A percentile compares a stretch with the other conserved stretches of the same genome.
Evolutionary conservation across 495 filamentous ascomycete species (phyloP).

Genomic region (Tuber calosporum): DNA sequence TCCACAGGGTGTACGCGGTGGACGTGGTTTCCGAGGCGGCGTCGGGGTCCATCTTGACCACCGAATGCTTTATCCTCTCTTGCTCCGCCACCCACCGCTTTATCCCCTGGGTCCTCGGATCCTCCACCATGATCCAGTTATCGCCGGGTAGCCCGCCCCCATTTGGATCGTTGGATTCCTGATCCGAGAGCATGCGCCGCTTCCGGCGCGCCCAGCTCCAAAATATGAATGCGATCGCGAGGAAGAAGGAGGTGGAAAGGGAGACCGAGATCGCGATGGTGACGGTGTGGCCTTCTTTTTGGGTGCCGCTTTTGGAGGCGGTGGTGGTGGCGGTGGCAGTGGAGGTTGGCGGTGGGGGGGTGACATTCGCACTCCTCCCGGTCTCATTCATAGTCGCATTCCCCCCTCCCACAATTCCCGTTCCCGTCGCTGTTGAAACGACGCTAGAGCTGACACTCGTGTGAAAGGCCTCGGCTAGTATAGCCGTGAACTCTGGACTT

Average conservation of each 20-base stretch:
- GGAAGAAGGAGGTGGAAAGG: background rate
- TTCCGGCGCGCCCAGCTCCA: background rate
- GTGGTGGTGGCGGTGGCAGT: background rate
- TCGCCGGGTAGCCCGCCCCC: background rate
- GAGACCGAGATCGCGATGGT: conserved; percentile 24
- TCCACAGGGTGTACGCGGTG: conserved; percentile 31
- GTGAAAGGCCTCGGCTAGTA: conserved; percentile 9
- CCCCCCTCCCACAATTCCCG: background rate
- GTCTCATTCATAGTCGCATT: background rate
- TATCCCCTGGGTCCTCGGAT: conserved; percentile 19
- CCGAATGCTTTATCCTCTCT: conserved; percentile 23
- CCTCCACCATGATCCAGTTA: conserved; percentile 5
- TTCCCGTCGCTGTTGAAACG: background rate
- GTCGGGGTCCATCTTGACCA: conserved; percentile 18
- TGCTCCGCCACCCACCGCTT: conserved; percentile 32
- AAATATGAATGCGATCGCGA: background rate
- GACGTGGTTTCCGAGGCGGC: conserved; percentile 22
- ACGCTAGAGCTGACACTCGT: background rate
- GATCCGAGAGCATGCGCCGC: background rate
- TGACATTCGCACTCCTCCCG: background rate
- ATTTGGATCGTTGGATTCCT: background rate
- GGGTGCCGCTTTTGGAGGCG: background rate
- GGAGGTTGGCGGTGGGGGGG: background rate
- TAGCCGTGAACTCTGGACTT: conserved; percentile 1
- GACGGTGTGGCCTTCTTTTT: background rate